Evolutionary conservation across 75 land plant species (phyloP), one percentile per base, ranked within the genome.

Genomic region (Gnetum montanum): DNA sequence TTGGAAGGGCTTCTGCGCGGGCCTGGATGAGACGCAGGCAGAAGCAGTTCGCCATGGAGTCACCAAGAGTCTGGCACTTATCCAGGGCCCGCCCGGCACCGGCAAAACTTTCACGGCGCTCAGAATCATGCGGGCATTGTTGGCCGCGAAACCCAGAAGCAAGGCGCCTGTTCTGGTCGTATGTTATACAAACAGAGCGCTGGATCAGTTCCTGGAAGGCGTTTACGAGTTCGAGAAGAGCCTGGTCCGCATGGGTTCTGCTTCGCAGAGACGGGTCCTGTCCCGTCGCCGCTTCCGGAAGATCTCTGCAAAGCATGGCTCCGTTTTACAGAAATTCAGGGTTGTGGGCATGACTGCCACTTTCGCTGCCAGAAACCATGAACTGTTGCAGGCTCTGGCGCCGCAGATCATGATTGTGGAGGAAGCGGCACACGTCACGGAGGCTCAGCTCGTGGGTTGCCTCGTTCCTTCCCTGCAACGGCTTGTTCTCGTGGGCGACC

Each of bases 381-480:
- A 67, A 11, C 66, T 63, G 11, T 31, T 68, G 13, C 40, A 3
- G 6, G 34, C 59, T 31, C 31, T 68, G 18, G 23, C 52, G n/a
- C 33, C 71, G 19, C 58, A 64, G 37, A 47, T 74, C 12, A 41
- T 74, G 44, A 24, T 74, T 5, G 68, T 74, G 37, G 77, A 74
- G 47, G 77, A 74, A 53, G 77, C 77, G 10, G 77, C 75, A 8
- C 68, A 74, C 27, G 62, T 74, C 16, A 34, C 71, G 23, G 77
- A 74, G 46, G 57, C 65, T n/a, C 75, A 74, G 34, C 43, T 74
- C 19, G 43, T 74, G 2, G 77, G 76, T 18, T 57, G 76, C 58
- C 16, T 74, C 0, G 64, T 33, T 24, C 37, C 74, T 3, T 40
- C 23, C 26, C 57, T 54, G 2, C 52, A 70, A 52, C 77, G 59